Base-by-base conservation (phyloP, 2,329 filamentous ascomycete species). In the Monilinia fructicola region DNA sequence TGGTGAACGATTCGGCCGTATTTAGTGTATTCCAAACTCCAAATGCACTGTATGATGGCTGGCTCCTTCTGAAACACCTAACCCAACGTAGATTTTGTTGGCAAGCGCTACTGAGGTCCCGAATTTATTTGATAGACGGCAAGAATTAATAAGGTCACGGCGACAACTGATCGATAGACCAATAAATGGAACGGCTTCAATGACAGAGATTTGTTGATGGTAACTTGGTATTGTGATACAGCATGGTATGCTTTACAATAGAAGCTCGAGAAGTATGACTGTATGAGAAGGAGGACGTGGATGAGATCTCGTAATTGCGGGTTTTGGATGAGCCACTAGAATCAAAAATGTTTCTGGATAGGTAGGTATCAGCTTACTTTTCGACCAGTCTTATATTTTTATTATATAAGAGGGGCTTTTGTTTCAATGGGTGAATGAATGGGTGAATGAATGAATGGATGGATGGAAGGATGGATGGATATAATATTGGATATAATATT, bases 1-100 rank as follows among this genome's bases (percentile, higher is more conserved):
- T 59, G n/a, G n/a, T 38, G 26, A 60, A 60, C 11, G 38, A 26
- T 26, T 50, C 28, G n/a, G 14, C 58, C 28, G 10, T 5, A 26
- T 38, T 21, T 60, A 21, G 28, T 42, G 48, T 48, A 26, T 35
- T 48, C 56, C 11, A n/a, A 44, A 66, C 31, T 44, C 35, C 46
- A 10, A 23, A 48, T 14, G 35, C 23, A 35, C 35, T 48, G 38
- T 61, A 62, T 44, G 56, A 66, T 44, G 64, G 23, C 42, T 56
- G 18, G 44, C 54, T 67, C 52, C 46, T 67, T 55, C 59, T 64
- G 60, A 67, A 67, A 67, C 65, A 42, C 59, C 50, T 44, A 46
- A 42, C 59, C 40, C 26, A 46, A 44, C 26, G 52, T 23, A 42
- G 35, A 31, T 31, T 44, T 10, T 64, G 59, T 53, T 54, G 53